Conservation (phyloP, 2,329 filamentous ascomycete genomes). For the Venturia aucupariae region DNA sequence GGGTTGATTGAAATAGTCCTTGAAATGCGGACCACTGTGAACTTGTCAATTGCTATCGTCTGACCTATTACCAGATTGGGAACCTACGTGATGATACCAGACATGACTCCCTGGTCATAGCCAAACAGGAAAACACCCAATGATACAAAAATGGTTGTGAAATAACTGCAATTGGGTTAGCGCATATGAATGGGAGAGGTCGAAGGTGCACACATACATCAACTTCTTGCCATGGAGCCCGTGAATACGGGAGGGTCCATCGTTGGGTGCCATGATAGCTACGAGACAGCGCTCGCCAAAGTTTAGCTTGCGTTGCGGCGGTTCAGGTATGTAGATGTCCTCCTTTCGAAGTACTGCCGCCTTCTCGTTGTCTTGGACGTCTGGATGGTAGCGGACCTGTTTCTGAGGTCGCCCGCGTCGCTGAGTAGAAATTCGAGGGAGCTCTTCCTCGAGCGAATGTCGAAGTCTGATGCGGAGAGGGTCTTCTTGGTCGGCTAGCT, state of each 20-base stretch:
- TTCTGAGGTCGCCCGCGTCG: conserved; percentile 39
- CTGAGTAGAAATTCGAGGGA: conserved; percentile 33
- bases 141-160: conserved; percentile 85
- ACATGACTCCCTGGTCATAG: conserved; percentile 88
- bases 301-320: conserved; percentile 53
- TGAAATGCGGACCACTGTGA: conserved; percentile 72
- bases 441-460: conserved; percentile 54
- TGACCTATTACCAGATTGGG: conserved; percentile 15
- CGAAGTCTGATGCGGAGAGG: conserved; percentile 63
- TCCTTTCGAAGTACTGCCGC: conserved; percentile 48
- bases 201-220: conserved; percentile 54
- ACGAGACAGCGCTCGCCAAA: conserved; percentile 63
- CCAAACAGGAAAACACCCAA: conserved; percentile 82
- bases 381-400: conserved; percentile 58
- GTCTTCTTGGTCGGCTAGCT: conserved; percentile 68
- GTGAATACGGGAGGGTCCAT: conserved; percentile 62
- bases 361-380: conserved; percentile 34
- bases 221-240: conserved; percentile 93
- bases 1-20: conserved; percentile 85
- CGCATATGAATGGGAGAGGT: neutral
- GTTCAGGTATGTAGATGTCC: conserved; percentile 72
- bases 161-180: conserved; percentile 55
- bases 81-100: conserved; percentile 59
- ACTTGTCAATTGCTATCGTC: conserved; percentile 21
- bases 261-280: conserved; percentile 73